Conservation (phyloP, 768 basidiomycete species). For the Russula sp. region DNA sequence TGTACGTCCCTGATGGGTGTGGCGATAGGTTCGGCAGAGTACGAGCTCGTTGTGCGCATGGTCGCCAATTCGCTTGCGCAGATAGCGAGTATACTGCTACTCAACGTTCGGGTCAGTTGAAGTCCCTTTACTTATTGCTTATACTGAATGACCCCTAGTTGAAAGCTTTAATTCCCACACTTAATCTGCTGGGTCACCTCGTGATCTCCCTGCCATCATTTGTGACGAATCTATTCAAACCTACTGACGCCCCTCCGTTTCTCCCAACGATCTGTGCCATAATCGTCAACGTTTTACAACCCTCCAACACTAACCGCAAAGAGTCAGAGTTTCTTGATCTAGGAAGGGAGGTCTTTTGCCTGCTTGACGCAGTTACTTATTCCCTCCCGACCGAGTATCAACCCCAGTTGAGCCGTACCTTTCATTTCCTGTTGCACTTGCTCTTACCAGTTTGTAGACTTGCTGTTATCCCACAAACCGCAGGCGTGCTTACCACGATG, state of each 20-base stretch:
- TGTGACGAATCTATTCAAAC: conserved; percentile 3
- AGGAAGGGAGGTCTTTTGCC: conserved; percentile 10
- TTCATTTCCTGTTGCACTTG: background rate
- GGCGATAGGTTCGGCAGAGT: conserved; percentile 1
- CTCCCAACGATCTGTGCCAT: conserved; percentile 12
- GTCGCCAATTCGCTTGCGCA: conserved; percentile 11
- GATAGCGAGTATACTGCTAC: conserved; percentile 13
- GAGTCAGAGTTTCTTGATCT: conserved; percentile 1
- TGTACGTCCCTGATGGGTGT: conserved; percentile 16
- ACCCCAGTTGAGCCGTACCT: conserved; percentile 1
- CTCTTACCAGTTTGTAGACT: conserved; percentile 29
- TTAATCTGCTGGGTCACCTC: conserved; percentile 18
- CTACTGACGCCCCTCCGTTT: conserved; percentile 4
- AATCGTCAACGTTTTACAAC: conserved; percentile 11
- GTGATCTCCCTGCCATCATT: conserved; percentile 17
- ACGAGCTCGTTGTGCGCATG: background rate
- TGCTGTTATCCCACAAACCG: conserved; percentile 32
- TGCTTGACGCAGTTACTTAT: conserved; percentile 16
- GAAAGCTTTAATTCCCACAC: conserved; percentile 5
- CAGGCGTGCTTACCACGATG: conserved; percentile 39
- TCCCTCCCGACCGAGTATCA: conserved; percentile 11
- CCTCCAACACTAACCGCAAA: conserved; percentile 6
- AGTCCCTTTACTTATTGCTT: background rate
- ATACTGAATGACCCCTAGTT: conserved; percentile 8
- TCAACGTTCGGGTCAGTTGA: conserved; percentile 12